These are phyloP conservation scores for Leccinellum rugosiceps DNA, from an alignment of 768 basidiomycete genomes.

Conservation along the genomic window DNA sequence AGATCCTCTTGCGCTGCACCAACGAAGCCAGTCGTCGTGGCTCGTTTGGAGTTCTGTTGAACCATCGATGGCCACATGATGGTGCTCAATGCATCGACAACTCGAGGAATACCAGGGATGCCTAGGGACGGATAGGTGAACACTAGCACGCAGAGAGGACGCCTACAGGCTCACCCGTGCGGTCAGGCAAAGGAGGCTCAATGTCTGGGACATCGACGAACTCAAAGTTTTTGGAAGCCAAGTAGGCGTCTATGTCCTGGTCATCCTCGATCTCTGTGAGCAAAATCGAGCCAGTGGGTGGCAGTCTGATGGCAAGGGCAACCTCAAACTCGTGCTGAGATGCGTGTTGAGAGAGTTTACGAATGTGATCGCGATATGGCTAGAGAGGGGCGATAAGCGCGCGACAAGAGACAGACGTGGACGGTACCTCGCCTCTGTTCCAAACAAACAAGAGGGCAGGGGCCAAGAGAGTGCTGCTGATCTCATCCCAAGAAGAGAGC, in stretches of 20 bases:
- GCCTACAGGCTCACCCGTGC: constrained; percentile 12
- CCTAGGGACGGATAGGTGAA: constrained; percentile 29
- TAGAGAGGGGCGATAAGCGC: constrained; percentile 25
- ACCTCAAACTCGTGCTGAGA: constrained; percentile 64
- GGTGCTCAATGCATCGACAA: constrained; percentile 77
- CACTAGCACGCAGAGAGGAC: not conserved
- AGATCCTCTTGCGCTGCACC: not conserved
- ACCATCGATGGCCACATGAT: constrained; percentile 88
- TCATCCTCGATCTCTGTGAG: constrained; percentile 41
- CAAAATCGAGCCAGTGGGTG: constrained; percentile 14
- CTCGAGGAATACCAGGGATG: constrained; percentile 58
- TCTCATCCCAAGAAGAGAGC: constrained; percentile 41
- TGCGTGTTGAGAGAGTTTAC: constrained; percentile 46
- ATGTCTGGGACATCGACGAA: constrained; percentile 50
- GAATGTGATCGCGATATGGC: constrained; percentile 58
- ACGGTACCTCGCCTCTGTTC: constrained; percentile 56
- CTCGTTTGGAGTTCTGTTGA: constrained; percentile 8
- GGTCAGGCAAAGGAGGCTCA: constrained; percentile 8
- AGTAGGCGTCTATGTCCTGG: constrained; percentile 58
- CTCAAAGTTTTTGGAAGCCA: constrained; percentile 73
- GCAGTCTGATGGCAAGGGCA: constrained; percentile 60
- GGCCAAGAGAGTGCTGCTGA: constrained; percentile 36
- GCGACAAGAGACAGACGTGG: not conserved
- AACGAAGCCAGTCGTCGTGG: not conserved
- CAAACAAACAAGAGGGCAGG: constrained; percentile 79